Conservation (phyloP, 1,284 basidiomycete species). For the Ceratobasidium sp. region DNA sequence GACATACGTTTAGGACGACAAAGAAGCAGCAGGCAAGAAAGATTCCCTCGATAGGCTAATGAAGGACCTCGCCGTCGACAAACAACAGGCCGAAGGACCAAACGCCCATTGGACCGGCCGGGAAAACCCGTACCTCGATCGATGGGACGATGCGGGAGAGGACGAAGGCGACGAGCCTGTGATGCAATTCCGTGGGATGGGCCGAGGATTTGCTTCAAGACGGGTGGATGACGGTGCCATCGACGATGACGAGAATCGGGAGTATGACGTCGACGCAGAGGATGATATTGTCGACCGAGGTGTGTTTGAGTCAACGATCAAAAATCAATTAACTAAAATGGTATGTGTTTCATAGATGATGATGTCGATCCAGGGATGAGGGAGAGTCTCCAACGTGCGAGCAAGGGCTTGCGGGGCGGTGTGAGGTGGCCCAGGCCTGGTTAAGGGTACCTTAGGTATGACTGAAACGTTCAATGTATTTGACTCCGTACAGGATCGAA, state of each 20-base stretch:
- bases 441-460: no score
- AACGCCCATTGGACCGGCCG: constrained; percentile 23
- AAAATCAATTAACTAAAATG: neutral
- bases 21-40: constrained; percentile 71
- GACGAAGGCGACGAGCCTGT: constrained; percentile 64
- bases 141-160: constrained; percentile 68
- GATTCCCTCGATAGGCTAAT: constrained; percentile 84
- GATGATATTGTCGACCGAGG: constrained; percentile 52
- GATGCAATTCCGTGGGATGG: constrained; percentile 16
- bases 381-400: constrained; percentile 19
- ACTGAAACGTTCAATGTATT: neutral
- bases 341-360: constrained; percentile 19
- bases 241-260: constrained; percentile 44
- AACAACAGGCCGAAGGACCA: constrained; percentile 47
- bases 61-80: constrained; percentile 83
- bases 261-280: constrained; percentile 51
- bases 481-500: neutral
- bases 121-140: constrained; percentile 54
- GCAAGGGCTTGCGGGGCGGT: neutral
- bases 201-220: neutral
- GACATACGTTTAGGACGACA: constrained; percentile 59
- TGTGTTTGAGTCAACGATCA: constrained; percentile 5
- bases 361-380: constrained; percentile 26
- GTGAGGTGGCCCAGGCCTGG: constrained; percentile 18
- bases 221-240: constrained; percentile 22